Evolutionary conservation across 331 rosid species (phyloP), one percentile per base, ranked within the genome.

Genomic region (Erythrophleum ivorense): DNA sequence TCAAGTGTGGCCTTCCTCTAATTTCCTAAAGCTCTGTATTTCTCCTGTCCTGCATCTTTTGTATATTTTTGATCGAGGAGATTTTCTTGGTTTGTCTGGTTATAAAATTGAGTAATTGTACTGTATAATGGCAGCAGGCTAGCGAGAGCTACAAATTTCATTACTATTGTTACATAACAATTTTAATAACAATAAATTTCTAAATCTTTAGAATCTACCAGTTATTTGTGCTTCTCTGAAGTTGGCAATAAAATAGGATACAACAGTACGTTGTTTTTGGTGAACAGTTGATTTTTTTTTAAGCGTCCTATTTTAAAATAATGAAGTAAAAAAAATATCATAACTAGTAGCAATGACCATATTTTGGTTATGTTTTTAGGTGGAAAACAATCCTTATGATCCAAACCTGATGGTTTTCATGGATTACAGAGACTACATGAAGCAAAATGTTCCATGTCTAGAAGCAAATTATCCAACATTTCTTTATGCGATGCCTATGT

Each of bases 381-480:
- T 93, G 85, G 98, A 93, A 83, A 87, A 86, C 80, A 89, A 88
- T 88, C 98, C 95, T 50, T 95, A 95, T 85, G 98, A 95, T 91
- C 99, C 99, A 72, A 84, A 86, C 86, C 79, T 92, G 64, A 95
- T 93, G 99, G 97, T 95, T 85, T 92, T 95, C 92, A 93, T 95
- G 99, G 99, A 95, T 88, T 95, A 95, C 87, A 91, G 99, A 85
- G 97, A 95, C 82, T 85, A 83, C 91, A 80, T 74, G 78, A 91
- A 89, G 80, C 89, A 88, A 83, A 92, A 88, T 16, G 87, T 53
- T 74, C 86, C 88, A 77, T 78, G 85, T 84, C 81, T 64, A 76
- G 97, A 92, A 88, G 90, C 88, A 77, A 85, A 88, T 36, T 93
- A 91, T 84, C 99, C 99, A 31, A 95, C 99, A 68, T 95, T 95